phyloP scores from a whole-genome alignment of 352 stramenopile species.

The Blastocystis sp. region DNA sequence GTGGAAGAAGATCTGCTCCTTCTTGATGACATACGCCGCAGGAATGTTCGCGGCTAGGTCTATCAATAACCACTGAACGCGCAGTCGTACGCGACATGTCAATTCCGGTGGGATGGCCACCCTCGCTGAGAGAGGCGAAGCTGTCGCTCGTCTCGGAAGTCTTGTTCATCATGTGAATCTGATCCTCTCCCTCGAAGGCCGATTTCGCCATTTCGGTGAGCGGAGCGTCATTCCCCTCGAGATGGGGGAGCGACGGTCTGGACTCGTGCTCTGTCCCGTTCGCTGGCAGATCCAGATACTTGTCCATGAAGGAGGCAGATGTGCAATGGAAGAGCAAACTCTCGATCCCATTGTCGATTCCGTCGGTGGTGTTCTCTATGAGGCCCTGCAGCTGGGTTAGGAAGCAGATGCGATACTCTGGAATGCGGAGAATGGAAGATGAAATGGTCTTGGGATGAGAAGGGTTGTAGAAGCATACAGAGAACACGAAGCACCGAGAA shows the following conservation, averaged over 20 bases:
- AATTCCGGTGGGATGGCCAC: slow-evolving; percentile 2
- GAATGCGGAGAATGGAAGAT: slow-evolving; percentile 25
- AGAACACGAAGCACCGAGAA: slow-evolving; percentile 42
- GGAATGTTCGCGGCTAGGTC: slow-evolving; percentile 41
- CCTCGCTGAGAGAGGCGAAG: slow-evolving; percentile 17
- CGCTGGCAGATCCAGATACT: slow-evolving; percentile 22
- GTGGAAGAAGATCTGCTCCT: slow-evolving; percentile 56
- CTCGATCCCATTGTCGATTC: background rate
- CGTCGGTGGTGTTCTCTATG: slow-evolving; percentile 30
- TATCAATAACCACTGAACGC: background rate
- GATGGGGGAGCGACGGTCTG: too few species aligned
- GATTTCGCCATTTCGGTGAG: background rate
- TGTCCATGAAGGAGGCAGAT: slow-evolving; percentile 48
- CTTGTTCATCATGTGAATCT: background rate
- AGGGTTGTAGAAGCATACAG: background rate
- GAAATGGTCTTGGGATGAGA: slow-evolving; percentile 21
- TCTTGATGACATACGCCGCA: slow-evolving; percentile 28
- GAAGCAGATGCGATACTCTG: slow-evolving; percentile 59
- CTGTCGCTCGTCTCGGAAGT: background rate
- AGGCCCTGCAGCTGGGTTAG: slow-evolving; percentile 44
- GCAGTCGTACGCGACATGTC: slow-evolving; percentile 20
- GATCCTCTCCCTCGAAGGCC: background rate
- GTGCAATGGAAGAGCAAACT: background rate
- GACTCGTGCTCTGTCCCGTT: too few species aligned
- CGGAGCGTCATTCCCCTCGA: too few species aligned